These are phyloP conservation scores for Penicillium sp. DNA, from an alignment of 2,329 filamentous ascomycete species.

Conservation along the genomic window DNA sequence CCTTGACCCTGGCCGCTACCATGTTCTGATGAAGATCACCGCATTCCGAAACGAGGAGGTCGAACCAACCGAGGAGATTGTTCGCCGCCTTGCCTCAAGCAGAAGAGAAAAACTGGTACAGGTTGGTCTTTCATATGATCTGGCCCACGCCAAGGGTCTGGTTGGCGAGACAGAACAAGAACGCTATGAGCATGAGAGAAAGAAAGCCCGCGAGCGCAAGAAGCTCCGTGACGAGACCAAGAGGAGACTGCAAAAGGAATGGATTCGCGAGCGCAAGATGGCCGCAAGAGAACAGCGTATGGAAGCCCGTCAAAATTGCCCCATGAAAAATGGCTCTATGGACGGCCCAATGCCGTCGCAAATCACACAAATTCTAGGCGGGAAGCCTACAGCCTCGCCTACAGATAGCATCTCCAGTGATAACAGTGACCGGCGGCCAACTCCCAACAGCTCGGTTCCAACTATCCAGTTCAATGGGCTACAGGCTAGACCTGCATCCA, in stretches of 20 bases:
- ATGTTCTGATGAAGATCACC: constrained; percentile 72
- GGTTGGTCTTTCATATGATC: constrained; percentile 48
- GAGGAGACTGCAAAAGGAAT: constrained; percentile 42
- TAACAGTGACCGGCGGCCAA: constrained; percentile 14
- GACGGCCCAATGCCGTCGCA: constrained; percentile 10
- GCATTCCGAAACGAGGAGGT: constrained; percentile 58
- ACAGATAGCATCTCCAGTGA: constrained; percentile 25
- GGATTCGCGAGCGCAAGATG: constrained; percentile 41
- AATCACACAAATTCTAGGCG: constrained; percentile 23
- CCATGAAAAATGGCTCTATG: constrained; percentile 6
- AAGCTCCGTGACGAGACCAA: constrained; percentile 41
- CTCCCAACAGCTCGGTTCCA: constrained; percentile 23
- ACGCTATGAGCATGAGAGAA: constrained; percentile 32
- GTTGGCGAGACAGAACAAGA: constrained; percentile 41
- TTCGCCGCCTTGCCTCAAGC: constrained; percentile 63
- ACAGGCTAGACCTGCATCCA: constrained; percentile 15
- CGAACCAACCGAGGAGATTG: constrained; percentile 64
- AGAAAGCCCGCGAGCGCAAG: constrained; percentile 33
- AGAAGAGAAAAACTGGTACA: constrained; percentile 68
- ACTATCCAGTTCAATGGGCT: constrained; percentile 30
- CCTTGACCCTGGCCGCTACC: constrained; percentile 73
- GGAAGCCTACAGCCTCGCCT: constrained; percentile 29
- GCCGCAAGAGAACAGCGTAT: constrained; percentile 31
- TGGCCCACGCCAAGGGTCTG: constrained; percentile 48
- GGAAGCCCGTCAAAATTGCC: constrained; percentile 28